A percentile compares a stretch with the other conserved stretches of the same genome.
phyloP scores from a whole-genome alignment of 495 filamentous ascomycete species.

The Neurospora cerealis region DNA sequence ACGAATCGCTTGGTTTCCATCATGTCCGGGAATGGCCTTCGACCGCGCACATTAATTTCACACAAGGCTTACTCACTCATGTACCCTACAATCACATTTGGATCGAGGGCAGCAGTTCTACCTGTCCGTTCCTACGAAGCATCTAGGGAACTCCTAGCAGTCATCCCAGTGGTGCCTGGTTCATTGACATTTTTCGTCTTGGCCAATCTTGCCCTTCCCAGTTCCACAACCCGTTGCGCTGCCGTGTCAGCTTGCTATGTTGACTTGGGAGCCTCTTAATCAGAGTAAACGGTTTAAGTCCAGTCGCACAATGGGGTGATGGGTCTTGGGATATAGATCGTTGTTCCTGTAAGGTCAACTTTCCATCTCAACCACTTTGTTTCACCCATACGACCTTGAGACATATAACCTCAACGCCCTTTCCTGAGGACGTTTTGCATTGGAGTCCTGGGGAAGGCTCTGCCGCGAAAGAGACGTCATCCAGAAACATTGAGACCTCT shows the following conservation, averaged over 20 bases:
- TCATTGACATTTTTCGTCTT: background rate
- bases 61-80: background rate
- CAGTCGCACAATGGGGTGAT: background rate
- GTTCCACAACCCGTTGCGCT: background rate
- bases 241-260: background rate
- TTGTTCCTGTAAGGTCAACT: too few species aligned
- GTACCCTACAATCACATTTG: background rate
- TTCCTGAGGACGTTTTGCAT: too few species aligned
- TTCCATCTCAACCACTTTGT: background rate
- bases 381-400: background rate
- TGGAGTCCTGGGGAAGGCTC: too few species aligned
- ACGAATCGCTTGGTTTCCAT: background rate
- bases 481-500: too few species aligned
- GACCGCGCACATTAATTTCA: background rate
- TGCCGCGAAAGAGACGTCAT: too few species aligned
- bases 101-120: background rate
- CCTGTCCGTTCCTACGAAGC: too few species aligned
- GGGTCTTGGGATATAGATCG: background rate
- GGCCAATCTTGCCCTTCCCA: background rate
- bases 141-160: too few species aligned
- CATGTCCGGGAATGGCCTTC: background rate
- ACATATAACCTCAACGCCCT: too few species aligned
- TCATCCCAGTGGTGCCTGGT: background rate
- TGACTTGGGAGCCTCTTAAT: background rate
- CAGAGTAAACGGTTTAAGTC: background rate